Evolutionary conservation across 306 rosid genomes (phyloP), one percentile per base, ranked within the genome.

Genomic region (Lablab purpureus): DNA sequence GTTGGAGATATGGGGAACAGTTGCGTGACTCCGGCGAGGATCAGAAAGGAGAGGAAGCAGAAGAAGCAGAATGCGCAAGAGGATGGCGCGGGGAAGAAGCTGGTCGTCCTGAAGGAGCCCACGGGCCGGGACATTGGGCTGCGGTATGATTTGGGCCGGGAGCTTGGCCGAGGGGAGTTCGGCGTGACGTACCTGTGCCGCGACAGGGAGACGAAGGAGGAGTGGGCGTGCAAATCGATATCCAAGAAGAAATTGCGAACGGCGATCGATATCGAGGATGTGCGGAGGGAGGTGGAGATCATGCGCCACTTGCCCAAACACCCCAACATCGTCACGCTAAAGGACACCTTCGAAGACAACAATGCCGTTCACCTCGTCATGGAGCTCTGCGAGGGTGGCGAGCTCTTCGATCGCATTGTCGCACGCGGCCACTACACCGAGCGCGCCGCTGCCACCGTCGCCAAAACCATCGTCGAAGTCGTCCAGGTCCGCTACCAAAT

Each of bases 341-440:
- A 84, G 73, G 97, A 88, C 25, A 89, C 99, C 0, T 94, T 80
- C 14, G 99, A 94, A 75, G 99, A 94, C 43, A 94, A 91, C 15
- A 27, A 47, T 56, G 95, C 90, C 1, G 97, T 94, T 50, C 99
- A 94, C 59, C 85, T 94, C 41, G 97, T 94, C 28, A 94, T 94
- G 99, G 97, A 94, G 80, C 87, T 92, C 45, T 94, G 99, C 18
- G 97, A 89, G 36, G 99, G 97, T 0, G 97, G 97, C 8, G 99
- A 94, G 70, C 83, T 94, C 30, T 94, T 94, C 28, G 97, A 94
- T 74, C 89, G 99, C 67, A 94, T 94, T 59, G 97, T 94, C 4
- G 88, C 97, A 1, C 85, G 95, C 3, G 99, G 97, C 0, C 99
- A 94, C 43, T 94, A 94, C 65, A 91, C 97, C 0, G 97, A 94